phyloP scores from a whole-genome alignment of 352 stramenopile genomes.

The Phytophthora pini region DNA sequence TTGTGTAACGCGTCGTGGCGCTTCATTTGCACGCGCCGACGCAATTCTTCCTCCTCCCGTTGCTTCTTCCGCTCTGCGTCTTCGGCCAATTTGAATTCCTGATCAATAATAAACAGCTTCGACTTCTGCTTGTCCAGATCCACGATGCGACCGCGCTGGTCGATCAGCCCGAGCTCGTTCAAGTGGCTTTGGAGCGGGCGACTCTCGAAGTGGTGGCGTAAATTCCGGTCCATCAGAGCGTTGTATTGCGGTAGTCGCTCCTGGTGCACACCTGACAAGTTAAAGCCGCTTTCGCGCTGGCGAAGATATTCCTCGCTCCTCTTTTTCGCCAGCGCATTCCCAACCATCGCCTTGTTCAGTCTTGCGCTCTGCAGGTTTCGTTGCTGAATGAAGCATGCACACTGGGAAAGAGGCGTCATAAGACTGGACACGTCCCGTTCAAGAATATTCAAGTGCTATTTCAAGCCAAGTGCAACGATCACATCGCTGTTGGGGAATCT shows the following conservation, averaged over 20 bases:
- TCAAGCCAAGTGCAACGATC: slow-evolving; percentile 17
- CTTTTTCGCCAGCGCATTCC: slow-evolving; percentile 34
- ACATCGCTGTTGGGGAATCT: slow-evolving; percentile 10
- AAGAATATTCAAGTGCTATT: slow-evolving; percentile 31
- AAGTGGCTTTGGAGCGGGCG: slow-evolving; percentile 78
- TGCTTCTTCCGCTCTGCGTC: slow-evolving; percentile 71
- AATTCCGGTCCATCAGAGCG: slow-evolving; percentile 88
- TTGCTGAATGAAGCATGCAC: slow-evolving; percentile 19
- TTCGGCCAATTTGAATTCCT: slow-evolving; percentile 92
- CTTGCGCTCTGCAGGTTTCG: slow-evolving; percentile 3
- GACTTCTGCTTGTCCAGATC: slow-evolving; percentile 90
- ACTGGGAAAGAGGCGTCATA: slow-evolving; percentile 10
- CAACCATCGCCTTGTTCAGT: slow-evolving; percentile 22
- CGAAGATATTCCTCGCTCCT: slow-evolving; percentile 53
- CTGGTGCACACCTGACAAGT: slow-evolving; percentile 63
- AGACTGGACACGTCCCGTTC: slow-evolving; percentile 16
- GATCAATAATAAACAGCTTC: slow-evolving; percentile 93
- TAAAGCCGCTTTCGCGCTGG: slow-evolving; percentile 68
- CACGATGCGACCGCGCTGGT: slow-evolving; percentile 88
- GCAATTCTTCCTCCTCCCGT: slow-evolving; percentile 88
- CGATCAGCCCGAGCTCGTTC: slow-evolving; percentile 84
- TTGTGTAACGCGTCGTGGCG: slow-evolving; percentile 86
- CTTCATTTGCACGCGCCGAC: slow-evolving; percentile 89
- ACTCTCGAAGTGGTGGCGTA: slow-evolving; percentile 92
- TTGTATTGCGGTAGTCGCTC: slow-evolving; percentile 87